Percentiles rank a stretch among this genome's conserved stretches.
phyloP scores from a whole-genome alignment of 83 land plant genomes.

The Isoetes engelmannii region DNA sequence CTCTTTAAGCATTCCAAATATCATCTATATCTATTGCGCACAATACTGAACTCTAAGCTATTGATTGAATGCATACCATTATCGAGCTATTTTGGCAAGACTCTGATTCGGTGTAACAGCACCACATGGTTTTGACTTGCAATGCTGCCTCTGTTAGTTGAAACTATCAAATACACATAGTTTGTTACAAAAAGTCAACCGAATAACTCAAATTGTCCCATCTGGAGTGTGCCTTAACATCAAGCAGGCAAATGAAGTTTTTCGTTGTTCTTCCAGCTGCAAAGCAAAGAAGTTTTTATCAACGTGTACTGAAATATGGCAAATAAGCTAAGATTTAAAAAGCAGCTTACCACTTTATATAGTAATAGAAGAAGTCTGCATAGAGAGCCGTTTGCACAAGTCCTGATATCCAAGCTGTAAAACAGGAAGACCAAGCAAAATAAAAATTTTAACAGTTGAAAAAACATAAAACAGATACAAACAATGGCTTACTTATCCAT shows the following conservation, averaged over 20 bases:
- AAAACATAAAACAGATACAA: conserved; percentile 13
- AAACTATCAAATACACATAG: too few relatives aligned
- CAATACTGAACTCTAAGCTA: too few relatives aligned
- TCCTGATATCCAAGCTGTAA: conserved; percentile 74
- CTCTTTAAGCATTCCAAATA: too few relatives aligned
- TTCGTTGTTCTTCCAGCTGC: conserved; percentile 71
- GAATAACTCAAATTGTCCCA: too few relatives aligned
- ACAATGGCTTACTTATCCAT: conserved; percentile 51
- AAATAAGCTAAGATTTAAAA: neutral
- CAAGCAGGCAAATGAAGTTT: conserved; percentile 69
- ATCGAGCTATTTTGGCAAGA: too few relatives aligned
- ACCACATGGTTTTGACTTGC: too few relatives aligned
- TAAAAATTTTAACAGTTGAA: neutral
- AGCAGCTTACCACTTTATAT: conserved; percentile 47
- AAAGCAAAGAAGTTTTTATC: conserved; percentile 1
- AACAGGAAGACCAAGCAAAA: neutral
- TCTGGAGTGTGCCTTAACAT: neutral
- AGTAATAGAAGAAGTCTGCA: conserved; percentile 84
- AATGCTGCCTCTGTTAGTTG: too few relatives aligned
- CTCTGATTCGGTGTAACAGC: too few relatives aligned
- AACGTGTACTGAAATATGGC: neutral
- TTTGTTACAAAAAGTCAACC: too few relatives aligned
- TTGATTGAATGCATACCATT: too few relatives aligned
- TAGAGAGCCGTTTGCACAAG: conserved; percentile 66
- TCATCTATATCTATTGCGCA: too few relatives aligned